phyloP scores from a whole-genome alignment of 495 filamentous ascomycete species.

The Neurospora cerealis region DNA sequence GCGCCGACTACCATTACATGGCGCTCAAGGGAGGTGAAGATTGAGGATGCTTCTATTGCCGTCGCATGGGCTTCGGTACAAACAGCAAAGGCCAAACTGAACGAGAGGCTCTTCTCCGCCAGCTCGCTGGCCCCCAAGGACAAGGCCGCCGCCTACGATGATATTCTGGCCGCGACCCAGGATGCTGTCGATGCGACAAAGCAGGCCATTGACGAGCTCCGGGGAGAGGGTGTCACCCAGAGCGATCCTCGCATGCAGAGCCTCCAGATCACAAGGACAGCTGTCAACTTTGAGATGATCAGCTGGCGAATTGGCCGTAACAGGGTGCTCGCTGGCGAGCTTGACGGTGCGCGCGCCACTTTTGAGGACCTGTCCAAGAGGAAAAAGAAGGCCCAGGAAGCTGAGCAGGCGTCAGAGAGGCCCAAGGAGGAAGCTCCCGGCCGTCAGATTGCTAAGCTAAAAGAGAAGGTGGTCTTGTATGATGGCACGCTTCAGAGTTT shows the following conservation, averaged over 20 bases:
- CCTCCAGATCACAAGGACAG: slow-evolving; percentile 82
- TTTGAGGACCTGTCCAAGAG: slow-evolving; percentile 29
- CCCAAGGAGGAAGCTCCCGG: slow-evolving; percentile 49
- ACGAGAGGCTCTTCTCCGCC: slow-evolving; percentile 54
- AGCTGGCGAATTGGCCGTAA: slow-evolving; percentile 94
- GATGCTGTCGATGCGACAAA: slow-evolving; percentile 91
- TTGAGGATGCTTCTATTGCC: slow-evolving; percentile 90
- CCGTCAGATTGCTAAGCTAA: slow-evolving; percentile 63
- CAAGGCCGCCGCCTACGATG: slow-evolving; percentile 76
- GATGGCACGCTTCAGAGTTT: slow-evolving; percentile 82
- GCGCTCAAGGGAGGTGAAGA: slow-evolving; percentile 75
- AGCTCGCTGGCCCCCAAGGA: slow-evolving; percentile 45
- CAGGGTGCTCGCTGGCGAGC: slow-evolving; percentile 68
- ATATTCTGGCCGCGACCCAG: slow-evolving; percentile 80
- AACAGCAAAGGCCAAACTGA: slow-evolving; percentile 41
- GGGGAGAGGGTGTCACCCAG: slow-evolving; percentile 70
- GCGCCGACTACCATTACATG: slow-evolving; percentile 73
- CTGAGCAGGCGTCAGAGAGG: slow-evolving; percentile 31
- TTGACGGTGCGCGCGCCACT: slow-evolving; percentile 60
- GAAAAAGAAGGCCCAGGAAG: slow-evolving; percentile 32
- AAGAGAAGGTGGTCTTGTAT: slow-evolving; percentile 86
- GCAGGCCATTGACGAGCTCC: slow-evolving; percentile 81
- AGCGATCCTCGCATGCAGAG: slow-evolving; percentile 85
- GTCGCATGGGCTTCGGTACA: slow-evolving; percentile 50
- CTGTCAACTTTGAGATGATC: slow-evolving; percentile 85